Percentiles rank a stretch among this genome's conserved stretches.
phyloP scores from a whole-genome alignment of 202 grass and related monocot species.

The Musa balbisiana region DNA sequence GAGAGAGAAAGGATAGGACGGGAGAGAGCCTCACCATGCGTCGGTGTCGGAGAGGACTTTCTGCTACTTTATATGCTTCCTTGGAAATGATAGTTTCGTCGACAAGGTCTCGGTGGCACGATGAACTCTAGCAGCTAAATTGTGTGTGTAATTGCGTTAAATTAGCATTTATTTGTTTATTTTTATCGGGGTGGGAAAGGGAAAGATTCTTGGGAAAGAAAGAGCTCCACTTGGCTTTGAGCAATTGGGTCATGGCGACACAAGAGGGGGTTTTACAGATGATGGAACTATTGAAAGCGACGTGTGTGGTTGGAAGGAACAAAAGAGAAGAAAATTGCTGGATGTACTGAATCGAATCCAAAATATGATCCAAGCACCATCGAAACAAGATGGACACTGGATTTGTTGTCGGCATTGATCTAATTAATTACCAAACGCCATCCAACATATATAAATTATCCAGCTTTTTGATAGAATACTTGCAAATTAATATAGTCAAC shows the following conservation, averaged over 20 bases:
- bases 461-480: no score
- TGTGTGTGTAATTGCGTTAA: no score
- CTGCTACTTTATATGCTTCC: not conserved
- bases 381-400: no score
- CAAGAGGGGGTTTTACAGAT: not conserved
- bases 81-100: no score
- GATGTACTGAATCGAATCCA: no score
- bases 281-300: not conserved
- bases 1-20: not conserved
- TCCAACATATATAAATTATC: no score
- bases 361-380: no score
- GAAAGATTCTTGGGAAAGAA: not conserved
- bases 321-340: not conserved
- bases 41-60: not conserved
- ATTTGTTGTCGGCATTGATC: no score
- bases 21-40: not conserved
- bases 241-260: not conserved
- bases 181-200: not conserved
- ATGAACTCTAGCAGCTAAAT: no score
- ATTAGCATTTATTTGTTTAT: not conserved
- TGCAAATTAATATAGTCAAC: no score
- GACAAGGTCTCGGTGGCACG: no score
- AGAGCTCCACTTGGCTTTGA: not conserved
- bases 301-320: not conserved
- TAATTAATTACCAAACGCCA: no score